Evolutionary conservation across 2,329 filamentous ascomycete species (phyloP), one percentile per base, ranked within the genome.

Genomic region (Thelonectria blattea): DNA sequence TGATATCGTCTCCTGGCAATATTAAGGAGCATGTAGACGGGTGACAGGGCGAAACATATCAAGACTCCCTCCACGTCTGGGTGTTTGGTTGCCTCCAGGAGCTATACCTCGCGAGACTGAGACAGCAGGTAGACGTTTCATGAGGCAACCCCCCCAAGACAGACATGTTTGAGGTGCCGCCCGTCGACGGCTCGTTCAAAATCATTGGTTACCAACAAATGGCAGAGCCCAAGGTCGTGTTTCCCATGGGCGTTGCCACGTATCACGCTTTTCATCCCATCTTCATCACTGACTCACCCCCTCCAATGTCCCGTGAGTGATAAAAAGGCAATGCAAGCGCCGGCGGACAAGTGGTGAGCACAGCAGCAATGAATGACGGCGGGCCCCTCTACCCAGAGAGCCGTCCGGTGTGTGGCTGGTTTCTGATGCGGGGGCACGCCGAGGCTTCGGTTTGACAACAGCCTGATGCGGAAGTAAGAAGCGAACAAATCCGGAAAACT

Each of bases 381-480:
- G 48, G 58, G 30, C 48, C 45, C 54, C 58, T 62, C 56, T 30
- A 45, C 45, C 48, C 58, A 61, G 41, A 45, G 48, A 48, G 56
- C 51, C 45, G 51, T 67, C 54, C 64, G 32, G 11, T 45, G 18
- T 10, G 11, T 58, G 58, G 48, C 37, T 54, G 49, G 20, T 47
- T 58, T 52, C 47, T 61, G 52, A 52, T 45, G 24, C 58, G 41
- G 39, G 37, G 46, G 56, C 37, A 66, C 57, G 50, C 49, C 46
- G 61, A 45, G n/a, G 50, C 42, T 52, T 55, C 48, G 61, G 68
- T 68, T 60, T 62, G 55, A 71, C 68, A 66, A 68, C 34, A 46
- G 51, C 76, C 71, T 55, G 56, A 77, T 76, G 48, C 48, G 75
- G 76, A 75, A 79, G 73, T 69, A 63, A 62, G 73, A 79, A 79